Percentiles rank a stretch among this genome's conserved stretches.
phyloP scores from a whole-genome alignment of 208 protist genomes.

The Crithidia fasciculata region DNA sequence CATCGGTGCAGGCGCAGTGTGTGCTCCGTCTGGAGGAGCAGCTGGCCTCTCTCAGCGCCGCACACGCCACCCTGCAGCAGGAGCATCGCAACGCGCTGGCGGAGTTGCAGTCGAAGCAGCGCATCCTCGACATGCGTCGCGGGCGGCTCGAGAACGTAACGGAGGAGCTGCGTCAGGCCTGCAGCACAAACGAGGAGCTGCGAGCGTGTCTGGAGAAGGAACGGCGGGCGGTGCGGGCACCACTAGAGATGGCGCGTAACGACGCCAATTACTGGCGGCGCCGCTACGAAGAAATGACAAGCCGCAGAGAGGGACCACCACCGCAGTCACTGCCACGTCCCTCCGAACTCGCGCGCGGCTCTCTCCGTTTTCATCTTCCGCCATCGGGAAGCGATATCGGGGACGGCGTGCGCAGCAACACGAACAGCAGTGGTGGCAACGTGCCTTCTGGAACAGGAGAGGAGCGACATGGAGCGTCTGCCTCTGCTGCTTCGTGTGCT shows the following conservation, averaged over 20 bases:
- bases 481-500: too few species aligned
- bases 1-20: slow-evolving; percentile 31
- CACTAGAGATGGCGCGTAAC: slow-evolving; percentile 52
- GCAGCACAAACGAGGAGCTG: slow-evolving; percentile 48
- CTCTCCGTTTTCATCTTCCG: slow-evolving; percentile 19
- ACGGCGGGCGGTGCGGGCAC: slow-evolving; percentile 31
- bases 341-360: slow-evolving; percentile 24
- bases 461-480: too few species aligned
- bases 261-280: slow-evolving; percentile 75
- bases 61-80: slow-evolving; percentile 42
- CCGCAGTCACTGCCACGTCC: not conserved
- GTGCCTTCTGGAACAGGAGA: too few species aligned
- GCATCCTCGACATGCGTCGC: slow-evolving; percentile 62
- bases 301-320: not conserved
- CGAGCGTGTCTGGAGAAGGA: slow-evolving; percentile 56
- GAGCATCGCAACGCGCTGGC: slow-evolving; percentile 42
- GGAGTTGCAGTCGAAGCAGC: slow-evolving; percentile 65
- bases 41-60: slow-evolving; percentile 22
- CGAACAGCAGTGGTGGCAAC: not conserved
- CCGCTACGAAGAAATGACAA: slow-evolving; percentile 64
- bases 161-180: slow-evolving; percentile 63
- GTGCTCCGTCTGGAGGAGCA: slow-evolving; percentile 38
- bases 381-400: not conserved
- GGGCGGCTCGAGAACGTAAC: slow-evolving; percentile 81
- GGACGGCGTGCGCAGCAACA: not conserved